Evolutionary conservation across 2,329 filamentous ascomycete species (phyloP), one percentile per base, ranked within the genome.

Genomic region (Talaromyces sp.): DNA sequence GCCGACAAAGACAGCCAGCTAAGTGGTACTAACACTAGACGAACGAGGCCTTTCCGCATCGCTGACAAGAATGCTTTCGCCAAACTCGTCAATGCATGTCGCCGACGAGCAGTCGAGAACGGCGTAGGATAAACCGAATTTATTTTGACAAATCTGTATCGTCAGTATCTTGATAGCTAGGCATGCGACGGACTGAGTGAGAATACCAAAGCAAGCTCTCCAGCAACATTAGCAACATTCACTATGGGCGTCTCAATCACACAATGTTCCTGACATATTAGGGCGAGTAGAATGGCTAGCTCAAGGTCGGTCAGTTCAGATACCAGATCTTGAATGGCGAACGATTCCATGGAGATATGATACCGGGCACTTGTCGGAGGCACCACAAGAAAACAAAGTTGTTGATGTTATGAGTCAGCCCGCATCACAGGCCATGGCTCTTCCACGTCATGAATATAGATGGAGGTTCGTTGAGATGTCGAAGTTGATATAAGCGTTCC

Each of bases 221-320:
- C 82, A 48, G 88, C 82, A n/a, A 96, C 80, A 67, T 87, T 83
- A 73, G 89, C 82, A 62, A 93, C 77, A 59, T 81, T 78, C 39
- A 84, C 79, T 4, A 79, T 74, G 2, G 87, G 84, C 16, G 91
- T 90, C 76, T 92, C 89, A 71, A 98, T 86, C 69, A 98, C 87
- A 78, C 92, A 96, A 75, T 98, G 93, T 75, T 96, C 90, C 67
- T 88, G 84, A 64, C 88, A 87, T 66, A 92, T 83, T 58, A 98
- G 84, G 72, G 89, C 93, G 58, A 97, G 84, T 44, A 98, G 83
- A 14, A 90, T 80, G 25, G 93, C 95, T 64, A 98, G 85, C 77
- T 97, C 93, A 44, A 97, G 83, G 78, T 97, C 93, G 71, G 88
- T 90, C 66, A 98, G 82, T 68, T 86, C 84, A 71, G 93, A 89